Evolutionary conservation across 2,329 filamentous ascomycete species (phyloP), one percentile per base, ranked within the genome.

Genomic region (Teratosphaeria zuluensis): DNA sequence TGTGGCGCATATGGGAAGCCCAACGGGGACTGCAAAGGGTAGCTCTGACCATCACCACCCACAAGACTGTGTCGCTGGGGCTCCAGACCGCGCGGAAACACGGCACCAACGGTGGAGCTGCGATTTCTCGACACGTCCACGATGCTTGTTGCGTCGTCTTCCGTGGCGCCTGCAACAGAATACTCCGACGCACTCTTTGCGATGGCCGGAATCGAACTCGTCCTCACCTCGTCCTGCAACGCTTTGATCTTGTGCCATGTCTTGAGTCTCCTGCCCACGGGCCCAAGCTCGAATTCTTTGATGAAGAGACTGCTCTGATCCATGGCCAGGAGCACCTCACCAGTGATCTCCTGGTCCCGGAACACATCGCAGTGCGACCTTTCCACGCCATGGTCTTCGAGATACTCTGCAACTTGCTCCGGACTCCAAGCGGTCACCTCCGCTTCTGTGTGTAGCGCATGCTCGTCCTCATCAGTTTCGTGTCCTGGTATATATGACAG

Each of bases 171-270:
- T 28, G 60, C 64, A 12, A 68, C 72, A 31, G 76, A 77, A 58
- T 76, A 76, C 52, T 74, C 72, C 1, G 77, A 75, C 5, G 70
- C 60, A 70, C 68, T 72, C 61, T 65, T 65, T 69, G 70, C 59
- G 64, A 70, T 58, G 66, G 69, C 59, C 19, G 63, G 62, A 51
- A 70, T 75, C 75, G 84, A 67, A 75, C 83, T 74, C 52, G 81
- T 81, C 63, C 83, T 87, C 51, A 94, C 86, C 72, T 96, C 90
- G 68, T 95, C 89, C 71, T 97, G 92, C 63, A 97, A 81, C 3
- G 84, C 80, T 74, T 95, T 95, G 73, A 97, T 92, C 74, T 94
- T 96, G 74, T 96, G 90, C 92, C 92, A 97, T 1, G 92, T 96
- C 73, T 95, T 95, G 62, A 97, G 76, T 61, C 92, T 83, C 59